A percentile compares a stretch with the other conserved stretches of the same genome.
Conservation (phyloP, 805 yeast genomes). For the Torulaspora microellipsoides region DNA sequence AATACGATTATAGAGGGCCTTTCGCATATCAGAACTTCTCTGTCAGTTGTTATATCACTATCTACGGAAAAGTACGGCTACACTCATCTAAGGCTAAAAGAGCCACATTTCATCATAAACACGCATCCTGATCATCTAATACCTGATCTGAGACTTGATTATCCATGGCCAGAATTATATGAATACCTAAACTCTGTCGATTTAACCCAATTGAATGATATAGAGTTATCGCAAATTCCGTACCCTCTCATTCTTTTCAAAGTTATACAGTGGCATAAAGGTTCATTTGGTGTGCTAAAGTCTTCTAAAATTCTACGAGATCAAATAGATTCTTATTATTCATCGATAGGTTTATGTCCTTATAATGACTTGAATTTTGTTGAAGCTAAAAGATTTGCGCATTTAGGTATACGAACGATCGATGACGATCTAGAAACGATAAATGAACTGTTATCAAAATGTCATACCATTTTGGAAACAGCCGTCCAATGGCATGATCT, state of each 20-base stretch:
- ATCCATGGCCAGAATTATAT: constrained; percentile 68
- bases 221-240: constrained; percentile 60
- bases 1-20: too few relatives aligned
- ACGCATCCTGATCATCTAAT: constrained; percentile 58
- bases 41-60: constrained; percentile 2
- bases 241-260: constrained; percentile 45
- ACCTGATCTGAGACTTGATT: constrained; percentile 61
- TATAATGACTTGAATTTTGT: constrained; percentile 43
- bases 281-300: background rate
- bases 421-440: background rate
- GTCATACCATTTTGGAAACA: background rate
- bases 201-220: constrained; percentile 40
- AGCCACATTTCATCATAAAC: constrained; percentile 61
- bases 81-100: constrained; percentile 34
- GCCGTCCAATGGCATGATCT: constrained; percentile 8
- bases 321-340: constrained; percentile 1
- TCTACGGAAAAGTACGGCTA: background rate
- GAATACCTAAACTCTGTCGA: constrained; percentile 49
- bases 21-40: background rate
- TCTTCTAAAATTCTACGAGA: background rate
- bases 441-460: background rate
- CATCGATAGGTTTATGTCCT: constrained; percentile 32
- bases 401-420: constrained; percentile 33
- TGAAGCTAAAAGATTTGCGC: constrained; percentile 46
- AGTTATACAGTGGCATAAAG: constrained; percentile 43